phyloP scores from a whole-genome alignment of 1,139 yeast species.

The Chernovozyma sophiae-reginae region DNA sequence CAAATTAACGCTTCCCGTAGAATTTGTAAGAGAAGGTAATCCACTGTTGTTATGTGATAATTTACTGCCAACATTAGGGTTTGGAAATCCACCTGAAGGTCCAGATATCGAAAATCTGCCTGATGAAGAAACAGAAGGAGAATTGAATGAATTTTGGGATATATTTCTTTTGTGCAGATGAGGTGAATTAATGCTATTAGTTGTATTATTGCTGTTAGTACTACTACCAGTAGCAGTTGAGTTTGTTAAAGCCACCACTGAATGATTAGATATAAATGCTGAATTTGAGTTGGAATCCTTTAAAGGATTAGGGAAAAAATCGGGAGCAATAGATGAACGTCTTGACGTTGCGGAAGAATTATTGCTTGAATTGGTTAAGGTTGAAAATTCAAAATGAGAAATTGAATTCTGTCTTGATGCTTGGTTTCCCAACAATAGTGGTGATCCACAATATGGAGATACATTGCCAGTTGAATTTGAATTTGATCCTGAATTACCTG shows the following conservation, averaged over 20 bases:
- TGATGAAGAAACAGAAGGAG: conserved; percentile 25
- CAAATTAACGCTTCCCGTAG: not conserved
- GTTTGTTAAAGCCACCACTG: not conserved
- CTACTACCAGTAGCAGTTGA: not conserved
- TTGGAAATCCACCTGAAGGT: conserved; percentile 14
- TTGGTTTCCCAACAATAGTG: conserved; percentile 25
- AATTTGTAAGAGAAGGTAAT: not conserved
- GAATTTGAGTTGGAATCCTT: conserved; percentile 12
- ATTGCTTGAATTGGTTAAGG: conserved; percentile 22
- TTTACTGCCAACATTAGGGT: conserved; percentile 2
- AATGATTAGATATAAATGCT: conserved; percentile 1
- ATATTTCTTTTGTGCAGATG: conserved; percentile 25
- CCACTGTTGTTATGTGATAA: conserved; percentile 1
- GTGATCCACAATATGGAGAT: conserved; percentile 29
- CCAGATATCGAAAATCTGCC: conserved; percentile 27
- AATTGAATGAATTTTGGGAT: conserved; percentile 31
- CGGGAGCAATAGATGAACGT: conserved; percentile 39
- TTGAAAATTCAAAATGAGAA: conserved; percentile 29
- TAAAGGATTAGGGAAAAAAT: conserved; percentile 38
- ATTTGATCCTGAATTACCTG: conserved; percentile 1
- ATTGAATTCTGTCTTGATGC: conserved; percentile 37
- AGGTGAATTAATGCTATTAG: conserved; percentile 4
- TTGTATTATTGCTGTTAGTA: not conserved
- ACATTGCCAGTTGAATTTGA: conserved; percentile 16
- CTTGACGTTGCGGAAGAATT: conserved; percentile 27